Evolutionary conservation across 1,139 yeast species (phyloP).

Genomic region (Geotrichum australiense): DNA sequence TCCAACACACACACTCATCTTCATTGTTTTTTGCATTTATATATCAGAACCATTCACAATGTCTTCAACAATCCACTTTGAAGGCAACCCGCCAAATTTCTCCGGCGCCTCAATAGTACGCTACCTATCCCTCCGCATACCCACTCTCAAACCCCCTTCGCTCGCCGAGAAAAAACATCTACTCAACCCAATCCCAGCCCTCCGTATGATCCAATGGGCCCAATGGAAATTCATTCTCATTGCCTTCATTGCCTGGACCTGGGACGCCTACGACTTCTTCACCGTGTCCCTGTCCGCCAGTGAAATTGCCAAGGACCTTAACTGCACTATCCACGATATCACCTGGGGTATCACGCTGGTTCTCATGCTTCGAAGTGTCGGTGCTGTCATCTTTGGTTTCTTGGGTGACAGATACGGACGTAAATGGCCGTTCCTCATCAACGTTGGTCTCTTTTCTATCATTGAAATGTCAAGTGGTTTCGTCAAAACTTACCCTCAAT

Average conservation of each 20-base stretch:
- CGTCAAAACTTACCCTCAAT: slow-evolving; percentile 54
- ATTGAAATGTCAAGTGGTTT: slow-evolving; percentile 72
- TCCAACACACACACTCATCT: too few species aligned
- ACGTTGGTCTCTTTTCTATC: slow-evolving; percentile 46
- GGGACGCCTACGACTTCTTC: slow-evolving; percentile 77
- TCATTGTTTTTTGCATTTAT: too few species aligned
- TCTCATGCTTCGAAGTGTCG: slow-evolving; percentile 72
- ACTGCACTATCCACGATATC: slow-evolving; percentile 45
- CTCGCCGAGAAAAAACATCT: slow-evolving; percentile 26
- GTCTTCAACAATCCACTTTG: too few species aligned
- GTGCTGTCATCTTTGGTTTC: slow-evolving; percentile 66
- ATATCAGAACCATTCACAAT: too few species aligned
- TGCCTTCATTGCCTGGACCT: slow-evolving; percentile 68
- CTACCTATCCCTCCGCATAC: slow-evolving; percentile 40
- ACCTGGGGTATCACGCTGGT: slow-evolving; percentile 81
- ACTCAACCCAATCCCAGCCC: slow-evolving; percentile 51
- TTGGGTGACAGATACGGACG: slow-evolving; percentile 65
- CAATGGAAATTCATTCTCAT: slow-evolving; percentile 57
- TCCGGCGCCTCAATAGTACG: slow-evolving; percentile 27
- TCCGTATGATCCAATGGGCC: slow-evolving; percentile 39
- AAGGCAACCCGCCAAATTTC: slow-evolving; percentile 12
- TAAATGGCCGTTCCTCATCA: slow-evolving; percentile 58
- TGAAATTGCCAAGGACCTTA: slow-evolving; percentile 48
- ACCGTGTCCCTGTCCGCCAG: slow-evolving; percentile 57
- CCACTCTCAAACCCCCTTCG: slow-evolving; percentile 40